Percentiles rank a stretch among this genome's conserved stretches.
Conservation (phyloP, 495 filamentous ascomycete genomes). For the Xylaria grammica region DNA sequence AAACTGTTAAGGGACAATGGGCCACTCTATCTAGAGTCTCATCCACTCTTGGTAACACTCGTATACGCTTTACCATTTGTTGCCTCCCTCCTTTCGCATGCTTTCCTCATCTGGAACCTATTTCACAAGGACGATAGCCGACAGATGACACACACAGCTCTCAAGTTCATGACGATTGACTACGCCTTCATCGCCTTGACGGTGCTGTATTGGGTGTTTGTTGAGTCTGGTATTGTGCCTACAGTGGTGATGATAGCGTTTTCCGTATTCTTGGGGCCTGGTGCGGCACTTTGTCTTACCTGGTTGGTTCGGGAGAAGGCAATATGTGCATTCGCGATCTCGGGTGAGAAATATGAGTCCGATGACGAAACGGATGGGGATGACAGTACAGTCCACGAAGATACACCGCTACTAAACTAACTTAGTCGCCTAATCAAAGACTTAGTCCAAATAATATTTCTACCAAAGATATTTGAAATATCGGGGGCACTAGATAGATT, state of each 20-base stretch:
- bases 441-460: neutral
- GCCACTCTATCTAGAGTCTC: constrained; percentile 41
- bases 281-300: constrained; percentile 43
- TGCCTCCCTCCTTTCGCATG: constrained; percentile 40
- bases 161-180: constrained; percentile 44
- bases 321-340: constrained; percentile 26
- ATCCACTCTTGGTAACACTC: constrained; percentile 25
- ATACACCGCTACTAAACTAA: constrained; percentile 20
- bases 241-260: constrained; percentile 34
- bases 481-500: neutral
- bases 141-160: constrained; percentile 45
- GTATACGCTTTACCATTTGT: constrained; percentile 44
- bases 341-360: constrained; percentile 10
- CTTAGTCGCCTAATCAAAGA: neutral
- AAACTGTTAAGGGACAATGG: constrained; percentile 17
- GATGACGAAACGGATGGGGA: constrained; percentile 21
- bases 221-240: constrained; percentile 42
- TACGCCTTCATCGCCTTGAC: constrained; percentile 40
- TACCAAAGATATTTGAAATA: no score
- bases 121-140: constrained; percentile 40
- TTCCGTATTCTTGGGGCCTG: constrained; percentile 41
- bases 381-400: constrained; percentile 24
- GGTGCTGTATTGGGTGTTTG: constrained; percentile 48
- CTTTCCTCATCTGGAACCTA: constrained; percentile 36
- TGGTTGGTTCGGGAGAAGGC: constrained; percentile 44